phyloP scores from a whole-genome alignment of 345 rosid species.

The Eucalyptus grandis region DNA sequence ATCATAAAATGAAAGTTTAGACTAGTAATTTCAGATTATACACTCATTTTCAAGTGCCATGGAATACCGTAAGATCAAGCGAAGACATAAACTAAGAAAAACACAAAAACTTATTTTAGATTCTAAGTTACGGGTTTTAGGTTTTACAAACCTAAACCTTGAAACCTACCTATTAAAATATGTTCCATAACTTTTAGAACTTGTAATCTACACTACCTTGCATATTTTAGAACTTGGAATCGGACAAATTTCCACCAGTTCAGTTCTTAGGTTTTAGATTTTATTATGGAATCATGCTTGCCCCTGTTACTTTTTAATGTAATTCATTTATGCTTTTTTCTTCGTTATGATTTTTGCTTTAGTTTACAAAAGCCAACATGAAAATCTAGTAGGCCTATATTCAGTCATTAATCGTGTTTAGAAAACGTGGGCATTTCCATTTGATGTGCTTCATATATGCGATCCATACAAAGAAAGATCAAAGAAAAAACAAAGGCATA shows the following conservation, averaged over 20 bases:
- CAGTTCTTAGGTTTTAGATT: rapidly evolving
- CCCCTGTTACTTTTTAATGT: too few relatives aligned
- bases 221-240: rapidly evolving
- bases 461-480: neutral
- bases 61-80: too few relatives aligned
- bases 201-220: rapidly evolving
- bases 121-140: too few relatives aligned
- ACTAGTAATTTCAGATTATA: too few relatives aligned
- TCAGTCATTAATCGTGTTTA: neutral
- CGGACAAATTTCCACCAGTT: rapidly evolving
- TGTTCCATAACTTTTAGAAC: too few relatives aligned
- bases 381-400: neutral
- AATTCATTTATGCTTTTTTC: neutral
- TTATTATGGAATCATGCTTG: too few relatives aligned
- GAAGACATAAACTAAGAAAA: too few relatives aligned
- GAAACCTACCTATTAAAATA: too few relatives aligned
- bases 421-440: neutral
- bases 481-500: neutral
- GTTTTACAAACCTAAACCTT: too few relatives aligned
- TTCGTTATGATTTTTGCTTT: neutral
- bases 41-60: too few relatives aligned
- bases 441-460: neutral
- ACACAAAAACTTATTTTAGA: too few relatives aligned
- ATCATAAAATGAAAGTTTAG: too few relatives aligned
- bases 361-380: neutral